Conservation (phyloP, 768 basidiomycete species). For the Arthromyces matolae region DNA sequence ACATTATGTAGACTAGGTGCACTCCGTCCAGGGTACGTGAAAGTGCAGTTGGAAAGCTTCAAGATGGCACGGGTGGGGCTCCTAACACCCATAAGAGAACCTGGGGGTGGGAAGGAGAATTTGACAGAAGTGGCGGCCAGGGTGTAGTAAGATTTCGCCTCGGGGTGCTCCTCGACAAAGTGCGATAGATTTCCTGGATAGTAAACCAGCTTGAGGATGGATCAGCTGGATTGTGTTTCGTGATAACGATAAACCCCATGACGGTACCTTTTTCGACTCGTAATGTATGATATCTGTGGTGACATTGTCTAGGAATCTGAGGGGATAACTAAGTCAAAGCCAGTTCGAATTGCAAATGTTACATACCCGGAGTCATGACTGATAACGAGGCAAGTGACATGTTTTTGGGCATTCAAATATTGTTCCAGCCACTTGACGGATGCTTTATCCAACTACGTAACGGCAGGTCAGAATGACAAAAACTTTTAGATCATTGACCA, state of each 20-base stretch:
- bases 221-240: constrained; percentile 7
- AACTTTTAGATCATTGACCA: not conserved
- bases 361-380: constrained; percentile 94
- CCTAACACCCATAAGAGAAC: constrained; percentile 94
- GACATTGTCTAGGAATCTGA: constrained; percentile 88
- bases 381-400: constrained; percentile 88
- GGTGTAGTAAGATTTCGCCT: constrained; percentile 96
- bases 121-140: constrained; percentile 90
- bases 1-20: constrained; percentile 82
- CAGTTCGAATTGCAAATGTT: constrained; percentile 1
- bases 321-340: constrained; percentile 11
- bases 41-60: constrained; percentile 88
- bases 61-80: constrained; percentile 95
- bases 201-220: constrained; percentile 66
- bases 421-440: constrained; percentile 92
- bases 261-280: constrained; percentile 83
- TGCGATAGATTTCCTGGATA: constrained; percentile 89
- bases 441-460: constrained; percentile 62
- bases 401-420: constrained; percentile 76
- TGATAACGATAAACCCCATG: not conserved
- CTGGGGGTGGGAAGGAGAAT: constrained; percentile 93
- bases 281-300: constrained; percentile 98
- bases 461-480: not conserved
- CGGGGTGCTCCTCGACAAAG: constrained; percentile 87
- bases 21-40: constrained; percentile 84